These are phyloP conservation scores for Ophiobolus disseminans DNA, from an alignment of 2,329 filamentous ascomycete genomes.

Conservation along the genomic window DNA sequence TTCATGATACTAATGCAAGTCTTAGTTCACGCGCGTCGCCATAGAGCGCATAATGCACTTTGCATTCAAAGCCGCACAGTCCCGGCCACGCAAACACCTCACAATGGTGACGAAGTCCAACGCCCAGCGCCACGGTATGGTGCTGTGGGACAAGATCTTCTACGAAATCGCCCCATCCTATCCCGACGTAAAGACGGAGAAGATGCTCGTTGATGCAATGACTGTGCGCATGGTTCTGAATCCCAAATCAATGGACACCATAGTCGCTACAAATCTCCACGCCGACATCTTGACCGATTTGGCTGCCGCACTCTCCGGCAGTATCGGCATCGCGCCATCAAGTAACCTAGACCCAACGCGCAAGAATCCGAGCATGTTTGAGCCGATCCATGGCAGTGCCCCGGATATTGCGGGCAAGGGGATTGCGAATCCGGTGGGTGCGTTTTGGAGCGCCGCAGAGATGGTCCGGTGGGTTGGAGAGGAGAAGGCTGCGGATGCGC, in stretches of 20 bases:
- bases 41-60: slow-evolving; percentile 58
- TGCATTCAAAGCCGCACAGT: slow-evolving; percentile 55
- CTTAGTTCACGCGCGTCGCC: slow-evolving; percentile 51
- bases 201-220: slow-evolving; percentile 61
- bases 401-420: slow-evolving; percentile 71
- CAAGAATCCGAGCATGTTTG: slow-evolving; percentile 66
- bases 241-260: slow-evolving; percentile 55
- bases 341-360: slow-evolving; percentile 70
- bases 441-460: slow-evolving; percentile 74
- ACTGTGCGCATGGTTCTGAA: slow-evolving; percentile 58
- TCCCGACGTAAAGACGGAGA: slow-evolving; percentile 54
- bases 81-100: slow-evolving; percentile 53
- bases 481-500: slow-evolving; percentile 61
- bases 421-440: slow-evolving; percentile 68
- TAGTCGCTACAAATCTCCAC: slow-evolving; percentile 56
- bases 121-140: slow-evolving; percentile 58
- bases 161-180: slow-evolving; percentile 56
- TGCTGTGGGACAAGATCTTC: slow-evolving; percentile 58
- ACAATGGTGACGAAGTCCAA: slow-evolving; percentile 61
- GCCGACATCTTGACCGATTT: slow-evolving; percentile 73
- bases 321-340: slow-evolving; percentile 72
- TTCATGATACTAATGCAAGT: not conserved
- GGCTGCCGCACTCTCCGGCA: slow-evolving; percentile 70
- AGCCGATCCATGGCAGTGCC: slow-evolving; percentile 69
- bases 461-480: slow-evolving; percentile 71